Percentiles rank a stretch among this genome's conserved stretches.
phyloP scores from a whole-genome alignment of 1,284 basidiomycete genomes.

The Boletellus deceptivus region DNA sequence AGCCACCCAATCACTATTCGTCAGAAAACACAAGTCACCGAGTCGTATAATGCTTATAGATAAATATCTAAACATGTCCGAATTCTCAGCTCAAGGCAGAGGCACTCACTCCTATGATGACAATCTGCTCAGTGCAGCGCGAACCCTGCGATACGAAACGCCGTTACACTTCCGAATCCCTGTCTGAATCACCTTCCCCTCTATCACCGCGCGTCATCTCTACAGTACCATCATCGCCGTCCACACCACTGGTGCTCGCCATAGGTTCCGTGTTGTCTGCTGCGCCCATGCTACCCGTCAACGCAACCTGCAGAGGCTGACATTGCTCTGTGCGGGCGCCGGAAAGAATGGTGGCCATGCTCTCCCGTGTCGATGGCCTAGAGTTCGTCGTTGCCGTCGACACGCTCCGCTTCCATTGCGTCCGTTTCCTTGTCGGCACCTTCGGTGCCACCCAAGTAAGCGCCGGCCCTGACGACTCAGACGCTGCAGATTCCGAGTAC shows the following conservation, averaged over 20 bases:
- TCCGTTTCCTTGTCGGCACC: slow-evolving; percentile 1
- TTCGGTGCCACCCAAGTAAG: neutral
- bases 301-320: neutral
- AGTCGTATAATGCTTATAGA: too few species aligned
- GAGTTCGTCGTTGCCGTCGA: slow-evolving; percentile 12
- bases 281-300: neutral
- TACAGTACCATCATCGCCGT: neutral
- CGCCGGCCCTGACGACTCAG: neutral
- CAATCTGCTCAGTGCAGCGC: too few species aligned
- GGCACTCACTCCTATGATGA: too few species aligned
- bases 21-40: too few species aligned
- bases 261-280: neutral
- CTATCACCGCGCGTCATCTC: neutral
- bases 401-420: neutral
- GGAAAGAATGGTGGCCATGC: neutral
- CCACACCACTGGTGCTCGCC: neutral
- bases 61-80: too few species aligned
- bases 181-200: neutral
- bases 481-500: slow-evolving; percentile 12
- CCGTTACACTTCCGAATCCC: too few species aligned
- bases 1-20: too few species aligned
- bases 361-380: slow-evolving; percentile 6
- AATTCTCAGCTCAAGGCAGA: too few species aligned
- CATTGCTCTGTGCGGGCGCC: neutral
- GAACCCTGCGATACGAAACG: too few species aligned